phyloP scores from a whole-genome alignment of 805 yeast species.

The Saturnispora bothae region DNA sequence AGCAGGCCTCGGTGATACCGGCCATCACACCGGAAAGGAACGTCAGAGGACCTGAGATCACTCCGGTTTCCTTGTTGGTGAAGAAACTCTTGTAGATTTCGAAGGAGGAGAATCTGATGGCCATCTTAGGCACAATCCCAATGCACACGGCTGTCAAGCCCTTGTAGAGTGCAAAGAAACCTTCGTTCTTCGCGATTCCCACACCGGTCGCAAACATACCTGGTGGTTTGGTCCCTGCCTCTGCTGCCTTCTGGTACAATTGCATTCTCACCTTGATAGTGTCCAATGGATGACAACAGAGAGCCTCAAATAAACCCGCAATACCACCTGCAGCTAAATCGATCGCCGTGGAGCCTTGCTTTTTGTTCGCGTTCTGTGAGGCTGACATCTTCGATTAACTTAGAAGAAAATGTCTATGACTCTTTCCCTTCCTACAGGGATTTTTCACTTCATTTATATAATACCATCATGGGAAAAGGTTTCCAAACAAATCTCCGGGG shows the following conservation, averaged over 20 bases:
- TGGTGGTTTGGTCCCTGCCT: constrained; percentile 47
- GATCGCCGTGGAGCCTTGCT: constrained; percentile 35
- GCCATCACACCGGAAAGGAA: constrained; percentile 95
- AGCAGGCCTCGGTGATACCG: constrained; percentile 90
- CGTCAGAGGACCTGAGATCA: constrained; percentile 61
- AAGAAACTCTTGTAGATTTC: constrained; percentile 74
- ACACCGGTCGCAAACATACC: constrained; percentile 81
- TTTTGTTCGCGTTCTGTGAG: constrained; percentile 15
- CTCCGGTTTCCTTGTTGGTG: constrained; percentile 48
- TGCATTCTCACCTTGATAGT: constrained; percentile 98
- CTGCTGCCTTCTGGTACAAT: constrained; percentile 59
- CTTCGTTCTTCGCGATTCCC: constrained; percentile 67
- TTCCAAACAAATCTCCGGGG: background rate
- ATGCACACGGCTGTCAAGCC: constrained; percentile 96
- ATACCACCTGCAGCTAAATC: constrained; percentile 90
- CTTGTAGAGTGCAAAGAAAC: constrained; percentile 78
- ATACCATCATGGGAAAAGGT: no score
- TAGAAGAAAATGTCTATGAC: no score
- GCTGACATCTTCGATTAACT: constrained; percentile 13
- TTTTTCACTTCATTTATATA: no score
- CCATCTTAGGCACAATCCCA: constrained; percentile 98
- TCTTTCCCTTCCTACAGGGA: no score
- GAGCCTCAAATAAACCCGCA: constrained; percentile 96
- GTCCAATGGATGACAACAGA: constrained; percentile 96
- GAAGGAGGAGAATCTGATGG: constrained; percentile 88